Evolutionary conservation across 2,329 filamentous ascomycete species (phyloP), one percentile per base, ranked within the genome.

Genomic region (Phialophora tarda): DNA sequence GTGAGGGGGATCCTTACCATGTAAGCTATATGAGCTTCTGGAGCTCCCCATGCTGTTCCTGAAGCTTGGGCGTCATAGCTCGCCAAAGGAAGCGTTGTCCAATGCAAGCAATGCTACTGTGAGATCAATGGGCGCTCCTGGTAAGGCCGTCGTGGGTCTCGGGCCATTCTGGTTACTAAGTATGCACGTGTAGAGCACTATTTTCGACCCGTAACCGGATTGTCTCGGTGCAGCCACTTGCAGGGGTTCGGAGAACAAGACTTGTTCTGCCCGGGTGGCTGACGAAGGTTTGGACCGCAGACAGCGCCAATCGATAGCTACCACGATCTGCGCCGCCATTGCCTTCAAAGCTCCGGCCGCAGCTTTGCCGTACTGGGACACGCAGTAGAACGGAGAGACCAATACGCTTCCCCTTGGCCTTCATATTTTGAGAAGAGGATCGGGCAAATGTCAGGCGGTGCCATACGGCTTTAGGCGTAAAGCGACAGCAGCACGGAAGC

Each of bases 21-120:
- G 47, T 54, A 50, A 55, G 57, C 30, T 65, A 61, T 65, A 65
- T 65, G 63, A 55, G 26, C 28, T 26, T 58, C 47, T 34, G 44
- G 51, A 51, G 48, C 48, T 51, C 48, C 59, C 34, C 47, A n/a
- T 51, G 48, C 59, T 61, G 47, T 61, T 54, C 59, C 59, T 61
- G n/a, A 38, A 44, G 32, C 21, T 44, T 47, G 11, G 28, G 47
- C 59, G 59, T 61, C 59, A 61, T 61, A 44, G 30, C 32, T 61
- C 5, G 23, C 28, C 48, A 38, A 17, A 53, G 34, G 32, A 26
- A 41, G 59, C 59, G 48, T 21, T 53, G 30, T 54, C 59, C 59
- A 41, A 26, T 21, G 30, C 47, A 61, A 61, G 59, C 59, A 48
- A 54, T 61, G 48, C 30, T 61, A 61, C 59, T 53, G 14, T 28